These are phyloP conservation scores for Globisporangium acanthophoron DNA, from an alignment of 352 stramenopile species.

Conservation along the genomic window DNA sequence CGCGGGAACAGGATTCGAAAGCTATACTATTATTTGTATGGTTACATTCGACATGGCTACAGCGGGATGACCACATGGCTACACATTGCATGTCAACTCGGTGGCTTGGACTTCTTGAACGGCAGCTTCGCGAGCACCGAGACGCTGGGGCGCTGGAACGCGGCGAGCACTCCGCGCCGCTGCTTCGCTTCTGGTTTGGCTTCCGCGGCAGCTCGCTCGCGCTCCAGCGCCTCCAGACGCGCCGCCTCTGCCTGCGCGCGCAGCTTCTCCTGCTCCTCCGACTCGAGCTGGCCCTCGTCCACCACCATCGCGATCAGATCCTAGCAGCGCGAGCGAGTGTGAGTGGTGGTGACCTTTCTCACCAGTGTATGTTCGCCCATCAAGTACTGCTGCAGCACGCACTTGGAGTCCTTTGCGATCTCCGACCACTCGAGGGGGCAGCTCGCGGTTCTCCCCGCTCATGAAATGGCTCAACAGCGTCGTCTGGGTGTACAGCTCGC, in stretches of 20 bases:
- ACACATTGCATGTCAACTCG: too few relatives aligned
- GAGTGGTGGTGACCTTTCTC: neutral
- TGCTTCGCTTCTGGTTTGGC: constrained; percentile 13
- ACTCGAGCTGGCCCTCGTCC: constrained; percentile 35
- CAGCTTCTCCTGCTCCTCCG: constrained; percentile 30
- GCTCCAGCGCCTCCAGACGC: constrained; percentile 1
- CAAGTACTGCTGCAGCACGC: neutral
- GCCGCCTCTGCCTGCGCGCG: constrained; percentile 11
- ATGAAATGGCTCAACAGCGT: constrained; percentile 20
- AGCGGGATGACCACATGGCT: neutral
- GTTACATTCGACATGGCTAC: neutral
- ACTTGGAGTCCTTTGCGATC: constrained; percentile 59
- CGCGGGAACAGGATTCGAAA: neutral
- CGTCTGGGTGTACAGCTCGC: constrained; percentile 59
- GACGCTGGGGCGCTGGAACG: constrained; percentile 16
- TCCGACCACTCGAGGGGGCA: constrained; percentile 22
- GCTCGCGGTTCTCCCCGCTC: constrained; percentile 7
- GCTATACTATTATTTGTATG: neutral
- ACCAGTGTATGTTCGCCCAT: neutral
- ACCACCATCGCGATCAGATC: constrained; percentile 47
- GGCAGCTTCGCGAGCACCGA: constrained; percentile 11
- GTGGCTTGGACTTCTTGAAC: constrained; percentile 2
- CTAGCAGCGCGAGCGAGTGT: constrained; percentile 11
- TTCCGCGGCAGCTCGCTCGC: constrained; percentile 13
- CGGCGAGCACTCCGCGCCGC: constrained; percentile 9